A percentile compares a stretch with the other conserved stretches of the same genome.
phyloP scores from a whole-genome alignment of 139 green algal species.

The Zygnema cylindricum region DNA sequence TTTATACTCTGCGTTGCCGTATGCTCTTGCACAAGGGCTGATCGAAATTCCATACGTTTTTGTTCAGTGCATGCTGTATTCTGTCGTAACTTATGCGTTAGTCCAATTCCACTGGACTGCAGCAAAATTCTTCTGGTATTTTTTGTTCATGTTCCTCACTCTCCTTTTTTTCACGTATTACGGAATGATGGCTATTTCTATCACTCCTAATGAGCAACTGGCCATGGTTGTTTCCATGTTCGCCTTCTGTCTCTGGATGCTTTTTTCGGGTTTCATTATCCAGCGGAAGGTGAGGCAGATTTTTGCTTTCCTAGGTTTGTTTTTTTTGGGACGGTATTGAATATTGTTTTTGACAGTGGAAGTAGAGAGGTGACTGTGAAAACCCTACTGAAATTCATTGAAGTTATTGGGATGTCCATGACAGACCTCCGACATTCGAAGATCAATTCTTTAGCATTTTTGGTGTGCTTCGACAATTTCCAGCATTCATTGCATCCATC shows the following conservation, averaged over 20 bases:
- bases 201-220: conserved; percentile 53
- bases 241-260: conserved; percentile 53
- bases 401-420: background rate
- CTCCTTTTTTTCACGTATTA: conserved; percentile 44
- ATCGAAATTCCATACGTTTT: conserved; percentile 69
- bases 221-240: conserved; percentile 39
- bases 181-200: conserved; percentile 46
- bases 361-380: too few species aligned
- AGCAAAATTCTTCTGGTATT: conserved; percentile 52
- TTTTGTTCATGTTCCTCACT: conserved; percentile 54
- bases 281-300: conserved; percentile 31
- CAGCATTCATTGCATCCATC: too few species aligned
- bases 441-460: too few species aligned
- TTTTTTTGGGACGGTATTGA: background rate
- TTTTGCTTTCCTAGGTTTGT: too few species aligned
- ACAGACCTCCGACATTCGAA: too few species aligned
- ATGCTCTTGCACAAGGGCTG: conserved; percentile 59
- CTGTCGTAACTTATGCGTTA: conserved; percentile 46
- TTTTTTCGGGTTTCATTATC: conserved; percentile 57
- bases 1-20: conserved; percentile 64
- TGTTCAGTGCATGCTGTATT: conserved; percentile 62
- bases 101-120: conserved; percentile 53
- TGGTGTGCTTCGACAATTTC: too few species aligned
- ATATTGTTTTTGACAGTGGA: background rate
- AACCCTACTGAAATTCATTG: too few species aligned